phyloP scores from a whole-genome alignment of 169 alveolate genomes.

The Plasmodium relictum region DNA sequence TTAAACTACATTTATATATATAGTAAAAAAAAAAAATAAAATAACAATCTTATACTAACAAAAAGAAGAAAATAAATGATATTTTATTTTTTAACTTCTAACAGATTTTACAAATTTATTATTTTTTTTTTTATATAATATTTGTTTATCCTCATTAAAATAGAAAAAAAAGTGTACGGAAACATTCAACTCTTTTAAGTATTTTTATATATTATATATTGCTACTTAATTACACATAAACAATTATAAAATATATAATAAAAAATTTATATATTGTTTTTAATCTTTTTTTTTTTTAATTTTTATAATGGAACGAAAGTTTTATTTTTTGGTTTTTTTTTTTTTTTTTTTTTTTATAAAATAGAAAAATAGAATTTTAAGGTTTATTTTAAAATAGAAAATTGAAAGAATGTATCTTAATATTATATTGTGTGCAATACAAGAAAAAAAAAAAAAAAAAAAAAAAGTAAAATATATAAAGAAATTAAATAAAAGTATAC shows the following conservation, averaged over 20 bases:
- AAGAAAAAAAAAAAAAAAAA: conserved; percentile 9
- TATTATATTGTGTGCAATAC: conserved; percentile 8
- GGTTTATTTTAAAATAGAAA: conserved; percentile 13
- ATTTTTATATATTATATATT: too few relatives aligned
- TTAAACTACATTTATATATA: too few relatives aligned
- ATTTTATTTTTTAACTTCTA: too few relatives aligned
- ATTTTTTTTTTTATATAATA: too few relatives aligned
- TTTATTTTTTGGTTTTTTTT: conserved; percentile 57
- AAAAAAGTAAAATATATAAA: conserved; percentile 11
- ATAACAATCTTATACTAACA: too few relatives aligned
- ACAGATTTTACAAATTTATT: too few relatives aligned
- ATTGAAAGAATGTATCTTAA: background rate
- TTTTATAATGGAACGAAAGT: conserved; percentile 47
- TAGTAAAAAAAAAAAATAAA: too few relatives aligned
- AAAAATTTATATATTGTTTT: conserved; percentile 44
- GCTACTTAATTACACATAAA: conserved; percentile 14
- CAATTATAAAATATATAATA: background rate
- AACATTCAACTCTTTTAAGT: too few relatives aligned
- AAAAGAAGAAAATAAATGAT: too few relatives aligned
- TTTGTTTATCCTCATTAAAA: too few relatives aligned
- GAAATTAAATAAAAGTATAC: conserved; percentile 6
- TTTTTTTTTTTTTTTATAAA: conserved; percentile 42
- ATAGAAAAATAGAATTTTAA: conserved; percentile 12
- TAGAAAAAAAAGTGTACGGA: too few relatives aligned
- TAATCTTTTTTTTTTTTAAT: conserved; percentile 1